These are phyloP conservation scores for Paramecium biaurelia DNA, from an alignment of 73 alveolate species.

Conservation along the genomic window DNA sequence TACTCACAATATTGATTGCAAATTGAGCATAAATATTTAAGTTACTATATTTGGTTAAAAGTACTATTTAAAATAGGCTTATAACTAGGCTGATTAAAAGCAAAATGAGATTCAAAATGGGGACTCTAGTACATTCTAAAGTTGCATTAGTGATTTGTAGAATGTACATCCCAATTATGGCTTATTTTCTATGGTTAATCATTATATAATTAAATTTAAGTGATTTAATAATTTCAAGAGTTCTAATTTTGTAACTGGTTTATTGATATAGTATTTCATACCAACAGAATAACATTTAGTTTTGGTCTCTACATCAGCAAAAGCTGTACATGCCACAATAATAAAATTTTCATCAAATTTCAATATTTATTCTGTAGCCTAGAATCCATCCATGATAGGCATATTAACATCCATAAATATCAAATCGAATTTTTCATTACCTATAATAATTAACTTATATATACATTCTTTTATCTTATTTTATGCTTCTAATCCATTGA, in stretches of 20 bases:
- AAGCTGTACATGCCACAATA: conserved; percentile 26
- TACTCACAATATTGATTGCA: not conserved
- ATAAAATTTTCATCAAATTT: not conserved
- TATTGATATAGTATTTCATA: not conserved
- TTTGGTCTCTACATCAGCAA: conserved; percentile 35
- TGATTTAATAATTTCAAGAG: not conserved
- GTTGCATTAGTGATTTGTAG: not conserved
- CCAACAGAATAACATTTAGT: not conserved
- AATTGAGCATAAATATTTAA: not conserved
- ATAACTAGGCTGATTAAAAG: not conserved
- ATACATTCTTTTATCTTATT: not conserved
- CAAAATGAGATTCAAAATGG: not conserved
- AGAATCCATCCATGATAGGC: conserved; percentile 64
- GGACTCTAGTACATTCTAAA: not conserved
- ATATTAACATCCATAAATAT: conserved; percentile 63
- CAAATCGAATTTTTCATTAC: not conserved
- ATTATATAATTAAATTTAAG: not conserved
- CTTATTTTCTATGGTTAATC: not conserved
- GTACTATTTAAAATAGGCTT: not conserved
- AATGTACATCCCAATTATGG: not conserved
- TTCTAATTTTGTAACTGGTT: conserved; percentile 37
- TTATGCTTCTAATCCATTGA: conserved; percentile 17
- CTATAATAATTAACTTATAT: not conserved
- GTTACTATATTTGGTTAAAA: not conserved
- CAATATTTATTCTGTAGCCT: conserved; percentile 38